Base-by-base conservation (phyloP, 768 basidiomycete genomes). In the Russula abietina region DNA sequence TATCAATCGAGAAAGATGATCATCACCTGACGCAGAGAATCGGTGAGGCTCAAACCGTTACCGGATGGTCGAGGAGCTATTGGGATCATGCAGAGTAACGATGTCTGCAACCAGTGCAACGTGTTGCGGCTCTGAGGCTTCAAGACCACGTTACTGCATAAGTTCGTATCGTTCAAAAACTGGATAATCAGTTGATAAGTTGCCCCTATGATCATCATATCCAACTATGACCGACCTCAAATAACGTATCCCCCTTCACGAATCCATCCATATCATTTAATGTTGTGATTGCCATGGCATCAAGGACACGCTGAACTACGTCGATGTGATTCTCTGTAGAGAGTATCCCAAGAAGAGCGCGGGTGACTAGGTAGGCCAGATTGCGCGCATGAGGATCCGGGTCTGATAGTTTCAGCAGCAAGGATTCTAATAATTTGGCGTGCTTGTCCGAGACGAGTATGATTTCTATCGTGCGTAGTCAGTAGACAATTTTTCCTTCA, bases 101-200 rank as follows among this genome's bases (percentile, higher is more conserved):
- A 80, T 7, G 82, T 73, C 69, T 88, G 87, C 59, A 91, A 71
- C 71, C 81, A 81, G 43, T 77, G 73, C 9, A 79, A 66, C 1
- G 89, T 87, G 41, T 70, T 78, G 62, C 75, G 78, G 69, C 83
- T 86, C 56, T 75, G 83, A 2, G 88, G 85, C 70, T 89, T 92
- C 11, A 75, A 69, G 6, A 83, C 77, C 3, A 84, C 76, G 53
- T 77, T 77, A 62, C 73, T 81, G 5, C 78, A 79, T 12, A 89
- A 64, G 33, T 73, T 74, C 1, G 68, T 71, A 57, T 80, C 78
- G 41, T 79, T 72, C 53, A 80, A 72, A 28, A 77, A 76, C 85
- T 87, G 54, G n/a, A 61, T 30, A 69, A 4, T 19, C 1, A 17
- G 6, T 19, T 4, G 49, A 57, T 43, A 36, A 55, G 32, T 54